phyloP scores from a whole-genome alignment of 2,329 filamentous ascomycete species.

The Hymenoscyphus linearis region DNA sequence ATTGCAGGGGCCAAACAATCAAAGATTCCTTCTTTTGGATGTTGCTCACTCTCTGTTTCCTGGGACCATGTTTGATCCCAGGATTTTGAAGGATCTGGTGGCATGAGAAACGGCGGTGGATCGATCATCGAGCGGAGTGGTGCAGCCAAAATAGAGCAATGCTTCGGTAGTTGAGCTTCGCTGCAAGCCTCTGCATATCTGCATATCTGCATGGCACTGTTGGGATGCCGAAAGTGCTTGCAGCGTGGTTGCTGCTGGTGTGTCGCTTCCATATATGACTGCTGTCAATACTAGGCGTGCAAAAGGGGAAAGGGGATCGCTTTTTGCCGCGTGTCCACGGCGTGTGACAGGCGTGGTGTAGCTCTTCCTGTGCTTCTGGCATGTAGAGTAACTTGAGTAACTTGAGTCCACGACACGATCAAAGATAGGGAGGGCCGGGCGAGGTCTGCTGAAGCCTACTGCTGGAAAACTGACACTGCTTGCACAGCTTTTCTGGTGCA shows the following conservation, averaged over 20 bases:
- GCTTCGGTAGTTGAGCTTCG: not conserved
- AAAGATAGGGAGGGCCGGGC: not conserved
- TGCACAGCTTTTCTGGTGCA: not conserved
- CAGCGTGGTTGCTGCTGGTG: not conserved
- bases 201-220: conserved; percentile 1
- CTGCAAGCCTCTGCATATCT: not conserved
- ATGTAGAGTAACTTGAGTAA: conserved; percentile 1
- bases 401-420: not conserved
- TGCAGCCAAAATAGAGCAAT: not conserved
- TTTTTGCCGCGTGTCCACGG: conserved; percentile 23
- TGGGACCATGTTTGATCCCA: not conserved
- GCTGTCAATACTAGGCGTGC: conserved; percentile 8
- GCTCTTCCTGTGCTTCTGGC: conserved; percentile 7
- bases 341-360: conserved; percentile 22
- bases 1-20: conserved; percentile 1
- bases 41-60: not conserved
- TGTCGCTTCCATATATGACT: not conserved
- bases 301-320: conserved; percentile 20
- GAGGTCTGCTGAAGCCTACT: not conserved
- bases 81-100: not conserved
- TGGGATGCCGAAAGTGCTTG: not conserved
- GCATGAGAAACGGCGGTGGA: not conserved
- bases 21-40: not conserved
- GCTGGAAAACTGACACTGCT: not conserved
- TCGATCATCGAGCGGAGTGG: not conserved